These are phyloP conservation scores for Mentha longifolia DNA, from an alignment of 257 asterid genomes.

Conservation along the genomic window DNA sequence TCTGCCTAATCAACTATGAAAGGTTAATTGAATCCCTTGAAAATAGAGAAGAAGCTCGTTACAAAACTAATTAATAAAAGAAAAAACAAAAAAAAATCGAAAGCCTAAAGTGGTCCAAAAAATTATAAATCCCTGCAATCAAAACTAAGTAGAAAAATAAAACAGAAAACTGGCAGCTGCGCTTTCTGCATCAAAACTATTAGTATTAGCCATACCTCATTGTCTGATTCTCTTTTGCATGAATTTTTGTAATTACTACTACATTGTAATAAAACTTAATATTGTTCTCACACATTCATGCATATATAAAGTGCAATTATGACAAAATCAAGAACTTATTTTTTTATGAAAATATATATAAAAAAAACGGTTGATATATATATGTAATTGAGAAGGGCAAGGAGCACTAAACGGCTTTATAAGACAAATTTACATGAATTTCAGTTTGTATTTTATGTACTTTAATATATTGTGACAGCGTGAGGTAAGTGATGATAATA, in stretches of 20 bases:
- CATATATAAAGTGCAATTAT: neutral
- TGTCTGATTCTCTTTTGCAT: conserved; percentile 31
- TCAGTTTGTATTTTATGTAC: conserved; percentile 19
- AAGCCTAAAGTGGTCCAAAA: conserved; percentile 27
- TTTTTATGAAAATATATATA: too few relatives aligned
- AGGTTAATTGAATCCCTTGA: conserved; percentile 5
- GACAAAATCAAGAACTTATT: too few relatives aligned
- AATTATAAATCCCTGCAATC: neutral
- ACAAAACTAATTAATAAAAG: neutral
- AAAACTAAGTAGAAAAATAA: neutral
- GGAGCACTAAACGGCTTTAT: conserved; percentile 21
- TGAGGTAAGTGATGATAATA: conserved; percentile 9
- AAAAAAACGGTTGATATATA: too few relatives aligned
- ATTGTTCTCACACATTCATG: neutral
- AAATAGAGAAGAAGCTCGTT: neutral
- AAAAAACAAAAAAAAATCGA: neutral
- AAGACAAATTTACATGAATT: conserved; percentile 16
- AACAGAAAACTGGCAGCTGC: neutral
- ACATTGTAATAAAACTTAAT: neutral
- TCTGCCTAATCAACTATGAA: neutral
- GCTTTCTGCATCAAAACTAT: conserved; percentile 18
- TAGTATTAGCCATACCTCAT: conserved; percentile 20
- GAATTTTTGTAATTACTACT: neutral
- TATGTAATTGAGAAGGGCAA: conserved; percentile 15
- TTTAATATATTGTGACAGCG: neutral